Conservation (phyloP, 257 asterid genomes). For the Salvia hispanica region DNA sequence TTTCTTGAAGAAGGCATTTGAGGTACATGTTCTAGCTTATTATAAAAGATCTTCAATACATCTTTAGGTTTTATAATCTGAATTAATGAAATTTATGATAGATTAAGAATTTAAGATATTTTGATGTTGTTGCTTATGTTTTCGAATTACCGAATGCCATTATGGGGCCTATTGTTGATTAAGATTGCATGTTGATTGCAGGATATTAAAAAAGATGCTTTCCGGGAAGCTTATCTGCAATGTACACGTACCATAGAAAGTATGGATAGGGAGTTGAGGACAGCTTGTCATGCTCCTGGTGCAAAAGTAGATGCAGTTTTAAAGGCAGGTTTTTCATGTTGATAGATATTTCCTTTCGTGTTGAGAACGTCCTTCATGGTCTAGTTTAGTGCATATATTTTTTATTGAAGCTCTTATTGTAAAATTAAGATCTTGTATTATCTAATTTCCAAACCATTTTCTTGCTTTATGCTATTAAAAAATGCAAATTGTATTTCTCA, state of each 20-base stretch:
- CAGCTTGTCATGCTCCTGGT: constrained; percentile 80
- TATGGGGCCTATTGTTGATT: constrained; percentile 27
- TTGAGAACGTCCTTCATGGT: neutral
- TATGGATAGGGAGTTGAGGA: constrained; percentile 88
- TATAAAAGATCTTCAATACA: neutral
- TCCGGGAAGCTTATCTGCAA: constrained; percentile 79
- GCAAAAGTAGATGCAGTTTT: constrained; percentile 74
- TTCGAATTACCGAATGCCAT: constrained; percentile 11
- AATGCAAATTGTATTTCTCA: neutral
- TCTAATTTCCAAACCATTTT: neutral
- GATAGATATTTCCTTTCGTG: constrained; percentile 2
- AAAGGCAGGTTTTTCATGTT: constrained; percentile 53
- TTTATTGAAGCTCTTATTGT: neutral
- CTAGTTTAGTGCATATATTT: constrained; percentile 14
- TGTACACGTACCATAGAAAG: constrained; percentile 73
- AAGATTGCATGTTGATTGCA: constrained; percentile 42
- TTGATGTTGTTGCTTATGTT: neutral
- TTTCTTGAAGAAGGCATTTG: constrained; percentile 84
- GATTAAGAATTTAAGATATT: neutral
- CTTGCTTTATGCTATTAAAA: neutral
- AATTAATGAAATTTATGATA: neutral
- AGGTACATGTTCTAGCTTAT: constrained; percentile 48
- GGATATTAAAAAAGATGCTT: constrained; percentile 91
- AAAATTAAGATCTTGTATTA: neutral
- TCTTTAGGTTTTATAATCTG: neutral